phyloP scores from a whole-genome alignment of 192 early-diverging fungal genomes.

The Spizellomyces sp. region DNA sequence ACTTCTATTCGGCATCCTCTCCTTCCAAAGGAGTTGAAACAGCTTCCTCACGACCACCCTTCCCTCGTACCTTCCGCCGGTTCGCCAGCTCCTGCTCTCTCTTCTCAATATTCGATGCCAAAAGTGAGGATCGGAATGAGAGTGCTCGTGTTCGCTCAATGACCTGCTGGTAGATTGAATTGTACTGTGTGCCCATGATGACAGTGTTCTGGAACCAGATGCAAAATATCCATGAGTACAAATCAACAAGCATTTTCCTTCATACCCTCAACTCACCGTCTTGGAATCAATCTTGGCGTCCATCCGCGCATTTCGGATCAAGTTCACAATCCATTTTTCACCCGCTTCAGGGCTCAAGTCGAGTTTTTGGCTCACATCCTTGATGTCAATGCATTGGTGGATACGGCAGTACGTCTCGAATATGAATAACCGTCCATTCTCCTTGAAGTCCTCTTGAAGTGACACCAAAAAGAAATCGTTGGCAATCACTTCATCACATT shows the following conservation, averaged over 20 bases:
- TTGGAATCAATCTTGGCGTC: constrained; percentile 95
- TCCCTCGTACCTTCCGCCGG: constrained; percentile 27
- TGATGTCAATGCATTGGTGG: constrained; percentile 94
- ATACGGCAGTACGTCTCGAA: constrained; percentile 98
- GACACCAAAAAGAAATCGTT: constrained; percentile 91
- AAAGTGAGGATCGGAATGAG: constrained; percentile 87
- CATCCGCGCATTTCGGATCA: constrained; percentile 93
- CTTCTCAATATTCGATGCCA: constrained; percentile 89
- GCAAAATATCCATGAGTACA: neutral
- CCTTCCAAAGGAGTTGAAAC: too few species aligned
- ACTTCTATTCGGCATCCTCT: too few species aligned
- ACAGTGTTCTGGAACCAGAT: constrained; percentile 72
- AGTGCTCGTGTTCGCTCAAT: constrained; percentile 93
- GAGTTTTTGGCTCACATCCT: constrained; percentile 78
- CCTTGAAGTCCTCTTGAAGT: constrained; percentile 90
- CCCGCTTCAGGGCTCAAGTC: constrained; percentile 87
- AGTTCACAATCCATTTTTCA: constrained; percentile 97
- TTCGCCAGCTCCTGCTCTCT: constrained; percentile 60
- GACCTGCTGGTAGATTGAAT: constrained; percentile 91
- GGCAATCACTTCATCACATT: constrained; percentile 83
- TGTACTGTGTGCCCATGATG: constrained; percentile 85
- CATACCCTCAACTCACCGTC: constrained; percentile 52
- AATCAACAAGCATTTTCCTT: neutral
- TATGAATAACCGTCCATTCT: constrained; percentile 90
- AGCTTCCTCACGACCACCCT: neutral